These are phyloP conservation scores for Lactuca saligna DNA, from an alignment of 129 eudicot species.

Conservation along the genomic window DNA sequence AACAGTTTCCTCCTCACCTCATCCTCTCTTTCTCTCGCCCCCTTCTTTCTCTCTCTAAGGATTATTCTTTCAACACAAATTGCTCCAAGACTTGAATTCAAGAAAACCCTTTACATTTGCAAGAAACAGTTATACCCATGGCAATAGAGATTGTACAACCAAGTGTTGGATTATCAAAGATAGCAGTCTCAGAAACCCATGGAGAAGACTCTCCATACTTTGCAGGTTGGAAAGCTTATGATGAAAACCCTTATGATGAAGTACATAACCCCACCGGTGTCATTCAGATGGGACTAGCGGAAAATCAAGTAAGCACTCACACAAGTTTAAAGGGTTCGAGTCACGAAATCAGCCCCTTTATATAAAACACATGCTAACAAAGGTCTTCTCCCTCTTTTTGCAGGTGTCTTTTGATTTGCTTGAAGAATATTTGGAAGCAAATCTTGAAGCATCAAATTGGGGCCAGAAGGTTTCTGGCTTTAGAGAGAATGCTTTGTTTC, in stretches of 20 bases:
- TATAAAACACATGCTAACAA: constrained; percentile 6
- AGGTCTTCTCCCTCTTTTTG: constrained; percentile 11
- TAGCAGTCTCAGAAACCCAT: constrained; percentile 87
- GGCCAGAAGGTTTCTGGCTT: constrained; percentile 58
- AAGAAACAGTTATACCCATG: constrained; percentile 34
- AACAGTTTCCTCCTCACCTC: constrained; percentile 31
- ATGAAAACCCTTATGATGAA: constrained; percentile 86
- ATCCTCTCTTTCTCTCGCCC: constrained; percentile 11
- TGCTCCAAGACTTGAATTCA: constrained; percentile 11
- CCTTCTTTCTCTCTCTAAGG: constrained; percentile 1
- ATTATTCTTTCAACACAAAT: background rate
- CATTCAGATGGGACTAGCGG: constrained; percentile 97
- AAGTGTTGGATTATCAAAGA: constrained; percentile 55
- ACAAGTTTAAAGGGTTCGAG: constrained; percentile 5
- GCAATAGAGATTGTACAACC: constrained; percentile 65
- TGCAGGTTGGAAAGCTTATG: constrained; percentile 99
- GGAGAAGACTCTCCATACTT: constrained; percentile 98
- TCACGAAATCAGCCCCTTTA: background rate
- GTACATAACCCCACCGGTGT: constrained; percentile 71
- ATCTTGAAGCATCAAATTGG: constrained; percentile 54
- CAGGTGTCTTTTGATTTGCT: constrained; percentile 96
- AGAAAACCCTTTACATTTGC: background rate
- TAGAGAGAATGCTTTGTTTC: constrained; percentile 94
- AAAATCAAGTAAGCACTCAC: constrained; percentile 71
- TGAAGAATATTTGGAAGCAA: constrained; percentile 73